phyloP scores from a whole-genome alignment of 73 alveolate genomes.

The Paramecium octaurelia region DNA sequence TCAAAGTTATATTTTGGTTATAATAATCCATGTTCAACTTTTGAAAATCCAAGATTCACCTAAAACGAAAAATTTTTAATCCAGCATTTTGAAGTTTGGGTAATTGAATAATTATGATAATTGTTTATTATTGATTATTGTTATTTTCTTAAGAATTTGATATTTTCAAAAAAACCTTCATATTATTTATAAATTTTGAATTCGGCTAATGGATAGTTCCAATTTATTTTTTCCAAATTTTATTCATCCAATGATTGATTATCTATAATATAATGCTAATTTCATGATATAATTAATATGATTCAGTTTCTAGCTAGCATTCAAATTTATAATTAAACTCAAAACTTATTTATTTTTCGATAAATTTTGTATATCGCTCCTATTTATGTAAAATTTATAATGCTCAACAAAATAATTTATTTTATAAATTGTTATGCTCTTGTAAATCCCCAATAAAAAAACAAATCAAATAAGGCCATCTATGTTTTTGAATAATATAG shows the following conservation, averaged over 20 bases:
- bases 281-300: neutral
- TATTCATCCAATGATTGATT: neutral
- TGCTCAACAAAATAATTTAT: neutral
- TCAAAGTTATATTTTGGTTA: neutral
- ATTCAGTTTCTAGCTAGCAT: neutral
- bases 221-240: too few species aligned
- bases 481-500: neutral
- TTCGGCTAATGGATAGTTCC: neutral
- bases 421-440: neutral
- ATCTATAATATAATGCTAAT: neutral
- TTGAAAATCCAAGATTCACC: conserved; percentile 50
- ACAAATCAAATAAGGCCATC: neutral
- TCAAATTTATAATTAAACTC: neutral
- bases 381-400: neutral
- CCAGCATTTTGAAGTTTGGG: conserved; percentile 11
- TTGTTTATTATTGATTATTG: neutral
- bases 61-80: neutral
- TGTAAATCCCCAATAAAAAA: neutral
- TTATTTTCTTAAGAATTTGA: neutral
- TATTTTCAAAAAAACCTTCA: too few species aligned
- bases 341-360: neutral
- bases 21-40: conserved; percentile 8
- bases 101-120: neutral
- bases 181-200: neutral
- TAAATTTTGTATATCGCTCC: neutral